A percentile compares a stretch with the other conserved stretches of the same genome.
Evolutionary conservation across 2,329 filamentous ascomycete genomes (phyloP).

Genomic region (Fusarium sp.): DNA sequence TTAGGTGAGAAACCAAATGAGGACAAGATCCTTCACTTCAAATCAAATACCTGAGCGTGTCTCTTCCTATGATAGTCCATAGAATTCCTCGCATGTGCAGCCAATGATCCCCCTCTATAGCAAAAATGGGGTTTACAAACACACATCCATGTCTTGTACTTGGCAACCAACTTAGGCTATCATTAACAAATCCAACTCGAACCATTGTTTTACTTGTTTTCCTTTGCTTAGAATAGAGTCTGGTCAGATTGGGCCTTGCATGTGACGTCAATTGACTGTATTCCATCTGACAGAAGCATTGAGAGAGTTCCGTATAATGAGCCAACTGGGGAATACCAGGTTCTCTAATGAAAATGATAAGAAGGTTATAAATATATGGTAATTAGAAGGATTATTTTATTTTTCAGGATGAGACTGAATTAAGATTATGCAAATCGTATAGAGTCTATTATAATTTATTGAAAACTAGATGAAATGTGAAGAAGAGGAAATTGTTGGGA

Average conservation of each 20-base stretch:
- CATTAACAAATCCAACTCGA: slow-evolving; percentile 7
- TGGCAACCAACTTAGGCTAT: background rate
- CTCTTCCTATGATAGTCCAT: slow-evolving; percentile 18
- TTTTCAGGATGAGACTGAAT: too few relatives aligned
- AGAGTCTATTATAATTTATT: too few relatives aligned
- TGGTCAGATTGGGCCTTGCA: slow-evolving; percentile 10
- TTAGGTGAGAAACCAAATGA: slow-evolving; percentile 23
- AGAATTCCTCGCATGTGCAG: slow-evolving; percentile 10
- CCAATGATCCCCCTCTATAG: slow-evolving; percentile 17
- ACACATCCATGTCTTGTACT: slow-evolving; percentile 28
- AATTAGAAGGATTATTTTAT: too few relatives aligned
- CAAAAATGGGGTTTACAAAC: slow-evolving; percentile 18
- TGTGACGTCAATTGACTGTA: slow-evolving; percentile 32
- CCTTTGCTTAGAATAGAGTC: slow-evolving; percentile 1
- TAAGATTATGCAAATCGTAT: too few relatives aligned
- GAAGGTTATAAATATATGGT: too few relatives aligned
- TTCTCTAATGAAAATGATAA: too few relatives aligned
- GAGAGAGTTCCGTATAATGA: background rate
- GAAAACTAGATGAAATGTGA: too few relatives aligned
- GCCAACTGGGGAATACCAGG: too few relatives aligned
- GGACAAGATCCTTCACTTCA: slow-evolving; percentile 12
- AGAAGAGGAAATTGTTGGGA: too few relatives aligned
- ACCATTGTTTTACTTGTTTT: slow-evolving; percentile 7
- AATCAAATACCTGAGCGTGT: slow-evolving; percentile 30
- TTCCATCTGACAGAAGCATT: slow-evolving; percentile 6